Evolutionary conservation across 306 rosid species (phyloP).

Genomic region (Arachis hypogaea): DNA sequence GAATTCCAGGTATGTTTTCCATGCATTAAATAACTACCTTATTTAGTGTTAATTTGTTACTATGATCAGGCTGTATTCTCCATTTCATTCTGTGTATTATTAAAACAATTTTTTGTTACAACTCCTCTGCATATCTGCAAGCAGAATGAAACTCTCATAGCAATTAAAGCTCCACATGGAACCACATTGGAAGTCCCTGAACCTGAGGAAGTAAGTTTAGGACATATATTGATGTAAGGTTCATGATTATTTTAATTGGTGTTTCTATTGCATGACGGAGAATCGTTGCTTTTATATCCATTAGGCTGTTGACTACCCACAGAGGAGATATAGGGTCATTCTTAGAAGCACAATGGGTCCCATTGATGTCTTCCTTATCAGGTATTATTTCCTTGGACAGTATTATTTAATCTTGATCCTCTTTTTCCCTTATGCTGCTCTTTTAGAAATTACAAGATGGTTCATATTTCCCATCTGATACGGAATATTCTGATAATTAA

Average conservation of each 20-base stretch:
- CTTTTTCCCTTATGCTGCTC: not conserved
- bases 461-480: slow-evolving; percentile 26
- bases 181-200: slow-evolving; percentile 99
- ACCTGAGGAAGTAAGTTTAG: slow-evolving; percentile 88
- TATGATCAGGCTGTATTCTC: slow-evolving; percentile 26
- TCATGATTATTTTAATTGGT: slow-evolving; percentile 28
- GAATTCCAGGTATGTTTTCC: slow-evolving; percentile 67
- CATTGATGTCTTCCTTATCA: slow-evolving; percentile 95
- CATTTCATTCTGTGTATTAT: slow-evolving; percentile 28
- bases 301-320: slow-evolving; percentile 90
- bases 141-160: slow-evolving; percentile 97
- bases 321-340: slow-evolving; percentile 89
- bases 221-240: slow-evolving; percentile 39
- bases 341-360: slow-evolving; percentile 99
- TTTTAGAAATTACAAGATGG: slow-evolving; percentile 32
- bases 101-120: slow-evolving; percentile 37
- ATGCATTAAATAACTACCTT: not conserved
- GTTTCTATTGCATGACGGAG: slow-evolving; percentile 44
- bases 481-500: not conserved
- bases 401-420: slow-evolving; percentile 23
- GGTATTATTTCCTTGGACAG: slow-evolving; percentile 55
- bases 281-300: slow-evolving; percentile 44
- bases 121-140: slow-evolving; percentile 27
- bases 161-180: slow-evolving; percentile 98
- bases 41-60: slow-evolving; percentile 3